Base-by-base conservation (phyloP, 78 protist genomes). In the Dictyostelium brefeldianum region DNA sequence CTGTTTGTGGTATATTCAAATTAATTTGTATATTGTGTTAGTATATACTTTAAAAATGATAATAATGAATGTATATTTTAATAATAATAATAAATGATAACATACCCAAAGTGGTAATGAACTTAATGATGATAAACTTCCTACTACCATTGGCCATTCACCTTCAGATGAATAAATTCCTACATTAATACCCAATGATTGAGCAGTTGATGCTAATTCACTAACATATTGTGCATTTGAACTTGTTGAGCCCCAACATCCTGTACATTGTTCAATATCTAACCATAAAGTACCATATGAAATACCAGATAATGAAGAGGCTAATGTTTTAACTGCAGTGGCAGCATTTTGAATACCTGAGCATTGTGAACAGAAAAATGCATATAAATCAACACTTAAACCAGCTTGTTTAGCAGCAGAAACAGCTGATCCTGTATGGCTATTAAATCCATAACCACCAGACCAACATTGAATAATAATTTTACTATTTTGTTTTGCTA, bases 111-210 rank as follows among this genome's bases (percentile, higher is more conserved):
- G 46, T 73, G 91, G 91, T 41, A 69, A 71, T 17, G 31, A 22
- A 10, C 81, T 71, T 3, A 83, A 64, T 7, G 62, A 31, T 1
- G 27, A 9, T 17, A 83, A 41, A 18, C 53, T 14, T 43, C 91
- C 91, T n/a, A 83, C 91, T 9, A 73, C 54, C 43, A 54, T 80
- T 25, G 81, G 70, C 91, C 91, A 83, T 54, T 83, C 91, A n/a
- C 91, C 91, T 6, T n/a, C 17, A 22, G 73, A 53, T 54, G 91
- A 54, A 15, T 83, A 83, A 20, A 83, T 57, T 56, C 91, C 91
- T 43, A 83, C 91, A 20, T 6, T 50, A 41, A 83, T 62, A 71
- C 91, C 91, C 2, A 71, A n/a, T 18, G 51, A 48, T 25, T 17
- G 31, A 5, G 81, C 81, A 73, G 80, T 73, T 56, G 71, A 51